Base-by-base conservation (phyloP, 495 filamentous ascomycete genomes). In the Amphirosellinia nigrospora region DNA sequence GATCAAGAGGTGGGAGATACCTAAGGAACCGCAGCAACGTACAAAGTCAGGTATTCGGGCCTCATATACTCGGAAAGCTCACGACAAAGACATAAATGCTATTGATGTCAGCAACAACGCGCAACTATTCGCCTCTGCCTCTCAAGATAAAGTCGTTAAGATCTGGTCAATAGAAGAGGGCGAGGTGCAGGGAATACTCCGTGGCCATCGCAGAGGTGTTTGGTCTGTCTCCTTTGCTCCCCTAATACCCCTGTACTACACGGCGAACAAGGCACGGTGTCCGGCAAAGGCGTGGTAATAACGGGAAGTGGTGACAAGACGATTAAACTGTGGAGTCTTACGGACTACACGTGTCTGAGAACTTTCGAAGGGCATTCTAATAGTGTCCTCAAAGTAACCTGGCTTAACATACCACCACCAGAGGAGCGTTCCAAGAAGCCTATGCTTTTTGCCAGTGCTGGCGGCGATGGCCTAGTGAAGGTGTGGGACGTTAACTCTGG, bases 11-110 rank as follows among this genome's bases (percentile, higher is more conserved):
- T 97, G 96, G 90, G 90, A 94, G 65, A 88, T 93, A 56, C 86
- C 81, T 74, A 71, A 80, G 76, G 53, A 81, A 73, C 34, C 75
- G 81, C 79, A 81, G 55, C 82, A 84, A 67, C 73, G 75, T 21
- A 73, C 80, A 46, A 78, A 86, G 70, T 74, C 83, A 28, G 71
- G 82, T 60, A 70, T 80, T 32, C 86, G 87, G 73, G 89, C 93
- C 8, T 73, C 87, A 19, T 96, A 93, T 73, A 97, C 95, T 6
- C 87, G 94, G 41, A 93, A 97, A 80, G 96, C 96, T 2, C 96
- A 99, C 79, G 96, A 99, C 68, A 99, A 98, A 73, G 96, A 99
- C 72, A 99, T 99, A 82, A 99, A 99, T 72, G 93, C 96, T 5
- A 83, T 99, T 21, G 93, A 96, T 66, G 84, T 94, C 41, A 91